Evolutionary conservation across 169 alveolate genomes (phyloP).

Genomic region (Babesia ovis): DNA sequence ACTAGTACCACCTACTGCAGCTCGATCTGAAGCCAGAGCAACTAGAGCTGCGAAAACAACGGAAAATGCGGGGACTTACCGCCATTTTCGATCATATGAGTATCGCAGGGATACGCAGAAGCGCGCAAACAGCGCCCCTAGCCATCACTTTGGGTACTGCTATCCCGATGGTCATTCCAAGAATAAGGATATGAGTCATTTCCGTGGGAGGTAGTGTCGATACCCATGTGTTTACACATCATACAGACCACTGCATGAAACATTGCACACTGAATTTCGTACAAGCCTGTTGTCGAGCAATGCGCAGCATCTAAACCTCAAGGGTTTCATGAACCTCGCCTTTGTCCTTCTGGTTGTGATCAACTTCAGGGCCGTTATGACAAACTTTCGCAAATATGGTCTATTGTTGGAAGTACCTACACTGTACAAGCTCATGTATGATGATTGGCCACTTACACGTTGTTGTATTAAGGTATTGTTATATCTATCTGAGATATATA

Average conservation of each 20-base stretch:
- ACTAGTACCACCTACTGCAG: not conserved
- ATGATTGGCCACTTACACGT: constrained; percentile 64
- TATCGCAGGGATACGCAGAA: constrained; percentile 4
- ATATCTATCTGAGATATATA: not conserved
- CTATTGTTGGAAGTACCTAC: constrained; percentile 69
- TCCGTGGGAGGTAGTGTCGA: constrained; percentile 41
- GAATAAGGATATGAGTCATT: constrained; percentile 22
- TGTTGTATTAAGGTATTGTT: constrained; percentile 51
- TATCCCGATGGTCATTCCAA: not conserved
- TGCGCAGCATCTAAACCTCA: constrained; percentile 74
- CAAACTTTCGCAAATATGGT: constrained; percentile 87
- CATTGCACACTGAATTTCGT: constrained; percentile 72
- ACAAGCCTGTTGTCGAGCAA: constrained; percentile 75
- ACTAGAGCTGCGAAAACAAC: not conserved
- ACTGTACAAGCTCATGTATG: constrained; percentile 62
- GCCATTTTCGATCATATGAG: not conserved
- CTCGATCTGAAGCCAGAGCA: not conserved
- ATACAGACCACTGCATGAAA: constrained; percentile 79
- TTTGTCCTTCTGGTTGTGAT: constrained; percentile 81
- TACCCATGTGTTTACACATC: not conserved
- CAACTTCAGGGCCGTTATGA: constrained; percentile 84
- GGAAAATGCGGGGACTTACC: not conserved
- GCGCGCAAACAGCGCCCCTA: constrained; percentile 67
- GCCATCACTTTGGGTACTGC: constrained; percentile 42
- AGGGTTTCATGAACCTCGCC: constrained; percentile 86